A percentile compares a stretch with the other conserved stretches of the same genome.
phyloP scores from a whole-genome alignment of 192 early-diverging fungal species.

The Umbelopsis vinacea region DNA sequence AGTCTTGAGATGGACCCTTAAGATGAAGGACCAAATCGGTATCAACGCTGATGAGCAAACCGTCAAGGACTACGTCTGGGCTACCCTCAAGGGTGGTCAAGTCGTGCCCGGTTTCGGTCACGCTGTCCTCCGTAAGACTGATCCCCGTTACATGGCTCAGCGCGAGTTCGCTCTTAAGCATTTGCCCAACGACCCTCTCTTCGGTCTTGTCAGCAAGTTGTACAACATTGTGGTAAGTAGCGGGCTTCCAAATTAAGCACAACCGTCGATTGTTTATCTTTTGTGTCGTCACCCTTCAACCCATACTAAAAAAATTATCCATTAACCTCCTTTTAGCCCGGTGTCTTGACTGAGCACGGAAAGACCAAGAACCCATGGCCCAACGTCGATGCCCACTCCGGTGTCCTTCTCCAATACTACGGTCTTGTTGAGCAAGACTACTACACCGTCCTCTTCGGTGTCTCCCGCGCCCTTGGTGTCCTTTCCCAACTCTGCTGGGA shows the following conservation, averaged over 20 bases:
- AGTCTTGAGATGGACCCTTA: conserved; percentile 95
- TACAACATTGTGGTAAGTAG: conserved; percentile 85
- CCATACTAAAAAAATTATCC: background rate
- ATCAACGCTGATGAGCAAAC: conserved; percentile 86
- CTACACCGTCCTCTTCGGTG: conserved; percentile 99
- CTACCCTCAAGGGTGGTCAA: conserved; percentile 92
- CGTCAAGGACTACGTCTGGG: conserved; percentile 97
- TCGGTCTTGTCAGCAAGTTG: conserved; percentile 94
- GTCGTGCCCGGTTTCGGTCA: conserved; percentile 99
- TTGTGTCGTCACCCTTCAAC: background rate
- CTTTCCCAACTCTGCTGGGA: conserved; percentile 97
- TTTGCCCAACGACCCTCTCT: conserved; percentile 94
- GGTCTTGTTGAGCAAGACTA: conserved; percentile 97
- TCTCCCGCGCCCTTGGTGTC: conserved; percentile 97
- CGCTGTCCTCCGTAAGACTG: conserved; percentile 93
- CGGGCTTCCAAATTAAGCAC: background rate
- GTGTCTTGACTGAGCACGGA: conserved; percentile 96
- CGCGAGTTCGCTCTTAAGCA: conserved; percentile 99
- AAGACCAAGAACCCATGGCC: conserved; percentile 99
- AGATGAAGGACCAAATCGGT: conserved; percentile 90
- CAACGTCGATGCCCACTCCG: conserved; percentile 99
- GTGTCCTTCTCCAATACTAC: conserved; percentile 95
- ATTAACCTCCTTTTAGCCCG: conserved; percentile 54
- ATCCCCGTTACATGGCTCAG: conserved; percentile 98
- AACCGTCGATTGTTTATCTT: background rate